Base-by-base conservation (phyloP, 2,329 filamentous ascomycete species). In the Fusarium compactum region DNA sequence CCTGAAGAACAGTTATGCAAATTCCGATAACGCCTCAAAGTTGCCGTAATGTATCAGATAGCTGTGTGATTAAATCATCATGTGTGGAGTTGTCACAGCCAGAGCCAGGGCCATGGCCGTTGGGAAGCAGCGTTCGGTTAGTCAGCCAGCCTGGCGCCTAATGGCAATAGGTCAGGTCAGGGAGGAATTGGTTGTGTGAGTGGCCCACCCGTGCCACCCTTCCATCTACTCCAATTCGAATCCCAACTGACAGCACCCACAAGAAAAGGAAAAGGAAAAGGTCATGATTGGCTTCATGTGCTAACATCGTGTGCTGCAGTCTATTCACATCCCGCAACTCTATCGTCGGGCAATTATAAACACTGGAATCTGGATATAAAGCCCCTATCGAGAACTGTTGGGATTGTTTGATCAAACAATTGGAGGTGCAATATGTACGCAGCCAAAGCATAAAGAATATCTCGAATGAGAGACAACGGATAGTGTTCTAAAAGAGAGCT, bases 41-140 rank as follows among this genome's bases (percentile, higher is more conserved):
- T 48, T 72, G 55, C 25, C 46, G 56, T 62, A 72, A 38, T 46
- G 55, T 65, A 70, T 40, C 51, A 40, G 58, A 57, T 27, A 43
- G 50, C 50, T 53, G 43, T 59, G 67, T 74, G 73, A 71, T 74
- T 79, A 75, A 74, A 78, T 78, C 70, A 62, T 67, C 64, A 50
- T 66, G 74, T 74, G 75, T 74, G 78, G 68, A 75, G 76, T 54
- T 67, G 59, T 72, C 69, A 54, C 48, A 71, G 51, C 51, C 58
- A 71, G 75, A 72, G 76, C 74, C 70, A 58, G 45, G 67, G 65
- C 57, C 61, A 73, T 73, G 72, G 75, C 74, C 65, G 51, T 58
- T 60, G 55, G 64, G 34, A 55, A 41, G 57, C 50, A 27, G 45
- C 18, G 24, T 27, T 48, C 30, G 24, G 63, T 71, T 70, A 71